Percentiles rank a stretch among this genome's conserved stretches.
Evolutionary conservation across 108 stramenopile species (phyloP).

Genomic region (Nitzschia palea): DNA sequence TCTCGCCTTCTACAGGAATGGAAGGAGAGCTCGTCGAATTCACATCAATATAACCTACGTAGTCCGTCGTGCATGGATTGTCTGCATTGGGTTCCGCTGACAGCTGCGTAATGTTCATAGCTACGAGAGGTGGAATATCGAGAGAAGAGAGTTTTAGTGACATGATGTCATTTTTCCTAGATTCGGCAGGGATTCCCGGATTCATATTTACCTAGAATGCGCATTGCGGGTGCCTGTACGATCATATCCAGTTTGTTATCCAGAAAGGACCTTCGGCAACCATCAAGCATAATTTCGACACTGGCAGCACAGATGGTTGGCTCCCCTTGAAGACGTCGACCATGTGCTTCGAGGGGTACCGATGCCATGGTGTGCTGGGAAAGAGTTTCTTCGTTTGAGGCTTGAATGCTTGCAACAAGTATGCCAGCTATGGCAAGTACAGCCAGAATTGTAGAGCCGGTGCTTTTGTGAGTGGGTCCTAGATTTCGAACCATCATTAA

Average conservation of each 20-base stretch:
- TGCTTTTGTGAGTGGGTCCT: neutral
- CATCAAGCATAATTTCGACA: slow-evolving; percentile 9
- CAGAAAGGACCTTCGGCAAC: neutral
- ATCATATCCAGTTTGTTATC: neutral
- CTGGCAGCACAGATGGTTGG: neutral
- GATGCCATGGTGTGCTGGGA: no score
- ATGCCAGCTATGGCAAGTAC: neutral
- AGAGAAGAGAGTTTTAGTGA: no score
- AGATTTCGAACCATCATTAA: neutral
- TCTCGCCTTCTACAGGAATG: neutral
- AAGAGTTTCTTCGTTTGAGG: neutral
- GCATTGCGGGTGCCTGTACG: neutral
- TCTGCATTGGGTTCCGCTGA: neutral
- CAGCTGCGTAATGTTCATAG: neutral
- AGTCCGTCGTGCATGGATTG: neutral
- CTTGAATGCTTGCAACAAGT: neutral
- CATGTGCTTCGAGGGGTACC: no score
- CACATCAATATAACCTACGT: neutral
- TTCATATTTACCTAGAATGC: neutral
- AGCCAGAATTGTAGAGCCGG: neutral
- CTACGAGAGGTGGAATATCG: no score
- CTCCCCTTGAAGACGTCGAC: no score
- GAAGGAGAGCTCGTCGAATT: neutral
- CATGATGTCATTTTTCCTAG: no score
- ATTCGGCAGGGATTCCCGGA: no score